Evolutionary conservation across 805 yeast genomes (phyloP), one percentile per base, ranked within the genome.

Genomic region (Nakazawaea pomicola): DNA sequence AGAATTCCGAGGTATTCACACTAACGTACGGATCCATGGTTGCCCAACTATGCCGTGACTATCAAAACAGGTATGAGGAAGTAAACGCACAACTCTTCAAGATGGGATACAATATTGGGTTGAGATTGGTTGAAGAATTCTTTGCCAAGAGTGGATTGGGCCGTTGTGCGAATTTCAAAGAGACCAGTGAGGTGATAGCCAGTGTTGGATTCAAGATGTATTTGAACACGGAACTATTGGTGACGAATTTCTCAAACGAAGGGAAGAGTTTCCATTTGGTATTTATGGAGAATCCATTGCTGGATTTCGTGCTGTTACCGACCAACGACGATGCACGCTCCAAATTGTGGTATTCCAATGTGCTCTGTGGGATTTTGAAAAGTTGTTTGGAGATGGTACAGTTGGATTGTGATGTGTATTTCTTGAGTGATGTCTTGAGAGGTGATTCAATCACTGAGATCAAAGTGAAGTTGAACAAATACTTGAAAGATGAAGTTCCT

Each of bases 311-410:
- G 3, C 98, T 93, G 59, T 70, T 93, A 36, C 97, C 97, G 0
- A n/a, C n/a, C n/a, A n/a, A n/a, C n/a, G 80, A 76, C 56, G 95
- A 84, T 52, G 80, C 88, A 4, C 60, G 66, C 43, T 74, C 74
- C 48, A 87, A 83, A 53, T 66, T 93, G 39, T 93, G 99, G 98
- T 93, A 90, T 57, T 85, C 95, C 1, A 95, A 93, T 54, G 74
- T 93, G 3, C 64, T 89, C 19, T 84, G 90, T 47, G 99, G 99
- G 14, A 93, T 93, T 3, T 62, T 93, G 38, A 76, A 87, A 44
- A 98, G 98, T 4, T 89, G 95, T 0, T 64, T 93, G 38, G 96
- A 90, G 55, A 91, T 90, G 96, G 95, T 93, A 3, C 99, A 93
- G 56, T 64, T 93, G 53, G 95, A 90, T 44, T 88, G 90, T 38